phyloP scores from a whole-genome alignment of 2,329 filamentous ascomycete species.

The Plectosphaerella cucumerina region DNA sequence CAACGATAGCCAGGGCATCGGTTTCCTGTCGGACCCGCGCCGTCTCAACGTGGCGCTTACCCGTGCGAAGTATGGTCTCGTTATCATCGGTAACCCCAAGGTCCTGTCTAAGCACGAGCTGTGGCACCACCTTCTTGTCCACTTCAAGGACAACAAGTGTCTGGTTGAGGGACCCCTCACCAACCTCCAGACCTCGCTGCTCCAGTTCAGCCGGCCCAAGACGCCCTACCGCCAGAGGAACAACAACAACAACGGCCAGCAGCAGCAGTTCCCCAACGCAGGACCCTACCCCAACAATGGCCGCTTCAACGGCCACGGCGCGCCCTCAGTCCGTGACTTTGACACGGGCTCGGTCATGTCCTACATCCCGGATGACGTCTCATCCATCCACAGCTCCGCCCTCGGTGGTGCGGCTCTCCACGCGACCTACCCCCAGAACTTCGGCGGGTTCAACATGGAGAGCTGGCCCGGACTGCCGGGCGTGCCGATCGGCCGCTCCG shows the following conservation, averaged over 20 bases:
- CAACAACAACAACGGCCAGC: slow-evolving; percentile 52
- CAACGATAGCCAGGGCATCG: slow-evolving; percentile 98
- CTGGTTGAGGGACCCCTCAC: slow-evolving; percentile 92
- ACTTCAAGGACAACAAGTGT: slow-evolving; percentile 96
- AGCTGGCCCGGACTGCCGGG: slow-evolving; percentile 81
- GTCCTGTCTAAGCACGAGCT: slow-evolving; percentile 96
- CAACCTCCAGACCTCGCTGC: slow-evolving; percentile 90
- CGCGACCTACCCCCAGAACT: slow-evolving; percentile 89
- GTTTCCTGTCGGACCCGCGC: slow-evolving; percentile 95
- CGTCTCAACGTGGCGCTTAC: slow-evolving; percentile 97
- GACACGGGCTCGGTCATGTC: slow-evolving; percentile 88
- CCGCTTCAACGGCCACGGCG: slow-evolving; percentile 10
- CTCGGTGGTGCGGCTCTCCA: slow-evolving; percentile 79
- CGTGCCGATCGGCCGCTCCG: slow-evolving; percentile 55
- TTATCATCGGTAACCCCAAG: slow-evolving; percentile 96
- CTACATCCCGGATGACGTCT: slow-evolving; percentile 96
- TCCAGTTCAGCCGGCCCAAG: slow-evolving; percentile 94
- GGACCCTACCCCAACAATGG: slow-evolving; percentile 13
- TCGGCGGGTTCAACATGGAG: slow-evolving; percentile 84
- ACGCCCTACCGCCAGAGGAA: slow-evolving; percentile 90
- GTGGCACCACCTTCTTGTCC: slow-evolving; percentile 91
- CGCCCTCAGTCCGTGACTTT: slow-evolving; percentile 40
- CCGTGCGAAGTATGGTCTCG: slow-evolving; percentile 92
- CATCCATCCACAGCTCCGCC: slow-evolving; percentile 88
- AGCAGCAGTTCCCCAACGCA: slow-evolving; percentile 20